Conservation (phyloP, 148 eudicot genomes). For the Talinum fruticosum region DNA sequence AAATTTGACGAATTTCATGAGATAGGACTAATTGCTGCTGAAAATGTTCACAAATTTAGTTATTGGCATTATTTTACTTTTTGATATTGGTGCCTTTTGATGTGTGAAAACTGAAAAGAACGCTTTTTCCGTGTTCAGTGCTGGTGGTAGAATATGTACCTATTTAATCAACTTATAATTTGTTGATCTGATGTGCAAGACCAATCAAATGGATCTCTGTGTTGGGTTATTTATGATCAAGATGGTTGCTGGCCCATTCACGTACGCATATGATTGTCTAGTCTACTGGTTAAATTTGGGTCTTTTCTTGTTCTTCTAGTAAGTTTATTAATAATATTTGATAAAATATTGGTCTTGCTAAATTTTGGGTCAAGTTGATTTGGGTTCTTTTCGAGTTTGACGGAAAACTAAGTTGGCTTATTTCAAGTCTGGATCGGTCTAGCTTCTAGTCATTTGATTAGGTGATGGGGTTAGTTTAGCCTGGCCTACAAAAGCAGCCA, state of each 20-base stretch:
- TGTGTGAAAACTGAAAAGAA: not conserved
- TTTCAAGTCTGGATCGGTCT: not conserved
- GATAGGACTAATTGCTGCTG: not conserved
- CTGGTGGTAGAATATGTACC: not conserved
- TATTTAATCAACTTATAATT: not conserved
- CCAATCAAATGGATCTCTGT: not conserved
- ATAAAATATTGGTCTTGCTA: not conserved
- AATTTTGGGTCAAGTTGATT: not conserved
- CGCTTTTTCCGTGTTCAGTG: not conserved
- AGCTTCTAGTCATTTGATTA: not conserved
- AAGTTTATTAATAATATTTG: not conserved
- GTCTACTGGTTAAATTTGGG: not conserved
- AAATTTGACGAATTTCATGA: not conserved
- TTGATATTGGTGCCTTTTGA: not conserved
- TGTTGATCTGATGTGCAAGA: not conserved
- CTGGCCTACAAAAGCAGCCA: not conserved
- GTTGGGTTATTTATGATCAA: not conserved
- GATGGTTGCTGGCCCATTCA: not conserved
- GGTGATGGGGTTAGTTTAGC: not conserved
- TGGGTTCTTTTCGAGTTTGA: not conserved
- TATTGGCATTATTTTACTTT: not conserved
- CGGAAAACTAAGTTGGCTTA: not conserved
- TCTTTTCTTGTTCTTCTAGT: not conserved
- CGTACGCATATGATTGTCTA: not conserved
- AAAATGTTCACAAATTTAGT: not conserved